These are phyloP conservation scores for Microcyclosporella mali DNA, from an alignment of 2,329 filamentous ascomycete species.

Conservation along the genomic window DNA sequence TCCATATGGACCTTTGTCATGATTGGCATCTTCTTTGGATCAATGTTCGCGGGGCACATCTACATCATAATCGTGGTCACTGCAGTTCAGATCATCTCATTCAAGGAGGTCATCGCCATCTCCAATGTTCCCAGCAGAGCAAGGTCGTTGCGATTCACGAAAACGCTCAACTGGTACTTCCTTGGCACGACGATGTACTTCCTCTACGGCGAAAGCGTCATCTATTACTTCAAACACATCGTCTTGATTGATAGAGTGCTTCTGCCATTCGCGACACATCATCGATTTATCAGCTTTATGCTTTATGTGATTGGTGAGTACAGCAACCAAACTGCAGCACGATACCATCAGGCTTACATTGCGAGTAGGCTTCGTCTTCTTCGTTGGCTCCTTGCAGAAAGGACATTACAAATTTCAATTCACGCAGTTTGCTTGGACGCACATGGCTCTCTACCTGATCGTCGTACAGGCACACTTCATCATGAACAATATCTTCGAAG, in stretches of 20 bases:
- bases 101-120: constrained; percentile 99
- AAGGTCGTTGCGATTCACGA: constrained; percentile 85
- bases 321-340: not conserved
- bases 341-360: not conserved
- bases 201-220: constrained; percentile 95
- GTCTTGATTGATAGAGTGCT: constrained; percentile 90
- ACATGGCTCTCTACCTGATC: constrained; percentile 97
- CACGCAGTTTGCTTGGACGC: constrained; percentile 98
- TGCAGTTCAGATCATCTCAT: constrained; percentile 89
- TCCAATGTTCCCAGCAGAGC: constrained; percentile 89
- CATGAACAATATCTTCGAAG: constrained; percentile 99
- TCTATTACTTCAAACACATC: constrained; percentile 99
- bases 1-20: constrained; percentile 98
- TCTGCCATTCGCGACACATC: constrained; percentile 88
- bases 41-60: constrained; percentile 93
- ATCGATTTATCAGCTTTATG: constrained; percentile 97
- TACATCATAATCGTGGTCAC: constrained; percentile 94
- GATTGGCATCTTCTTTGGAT: constrained; percentile 86
- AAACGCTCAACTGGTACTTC: constrained; percentile 98
- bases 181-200: constrained; percentile 99
- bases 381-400: constrained; percentile 88
- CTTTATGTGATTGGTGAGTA: constrained; percentile 91
- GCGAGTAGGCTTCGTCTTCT: constrained; percentile 83
- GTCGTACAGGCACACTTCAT: constrained; percentile 98
- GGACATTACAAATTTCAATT: constrained; percentile 98